Conservation (phyloP, 192 early-diverging fungal genomes). For the Dimargaris xerosporica region DNA sequence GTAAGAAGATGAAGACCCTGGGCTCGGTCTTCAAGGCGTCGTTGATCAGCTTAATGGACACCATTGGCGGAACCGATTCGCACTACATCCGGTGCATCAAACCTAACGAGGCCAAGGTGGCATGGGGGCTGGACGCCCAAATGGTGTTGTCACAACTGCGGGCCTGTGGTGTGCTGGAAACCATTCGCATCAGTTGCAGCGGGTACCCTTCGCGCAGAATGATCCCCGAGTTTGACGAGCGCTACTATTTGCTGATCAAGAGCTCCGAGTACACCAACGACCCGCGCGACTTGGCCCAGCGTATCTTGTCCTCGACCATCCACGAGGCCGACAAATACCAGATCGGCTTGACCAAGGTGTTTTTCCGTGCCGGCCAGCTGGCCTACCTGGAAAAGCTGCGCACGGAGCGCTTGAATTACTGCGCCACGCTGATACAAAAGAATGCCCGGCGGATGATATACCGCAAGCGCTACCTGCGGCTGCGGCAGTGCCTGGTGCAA, state of each 20-base stretch:
- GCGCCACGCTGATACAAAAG: conserved; percentile 80
- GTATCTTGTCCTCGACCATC: conserved; percentile 50
- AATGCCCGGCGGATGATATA: conserved; percentile 59
- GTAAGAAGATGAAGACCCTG: conserved; percentile 66
- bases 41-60: conserved; percentile 87
- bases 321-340: conserved; percentile 77
- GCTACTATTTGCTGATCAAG: conserved; percentile 46
- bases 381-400: conserved; percentile 66
- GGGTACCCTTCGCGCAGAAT: conserved; percentile 87
- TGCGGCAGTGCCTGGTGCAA: conserved; percentile 40
- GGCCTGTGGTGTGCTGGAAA: conserved; percentile 98
- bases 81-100: conserved; percentile 99
- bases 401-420: conserved; percentile 60
- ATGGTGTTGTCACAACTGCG: conserved; percentile 90
- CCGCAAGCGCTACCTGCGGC: conserved; percentile 36
- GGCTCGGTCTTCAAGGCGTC: conserved; percentile 96
- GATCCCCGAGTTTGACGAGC: conserved; percentile 85
- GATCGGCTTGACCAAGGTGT: conserved; percentile 89
- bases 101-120: conserved; percentile 85
- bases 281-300: conserved; percentile 37
- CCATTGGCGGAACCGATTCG: conserved; percentile 79
- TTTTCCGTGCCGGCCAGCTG: conserved; percentile 94
- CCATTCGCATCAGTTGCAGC: conserved; percentile 94
- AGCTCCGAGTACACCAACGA: conserved; percentile 27
- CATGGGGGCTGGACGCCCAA: conserved; percentile 85